Percentiles rank a stretch among this genome's conserved stretches.
Conservation (phyloP, 352 stramenopile species). For the Globisporangium spinosum region DNA sequence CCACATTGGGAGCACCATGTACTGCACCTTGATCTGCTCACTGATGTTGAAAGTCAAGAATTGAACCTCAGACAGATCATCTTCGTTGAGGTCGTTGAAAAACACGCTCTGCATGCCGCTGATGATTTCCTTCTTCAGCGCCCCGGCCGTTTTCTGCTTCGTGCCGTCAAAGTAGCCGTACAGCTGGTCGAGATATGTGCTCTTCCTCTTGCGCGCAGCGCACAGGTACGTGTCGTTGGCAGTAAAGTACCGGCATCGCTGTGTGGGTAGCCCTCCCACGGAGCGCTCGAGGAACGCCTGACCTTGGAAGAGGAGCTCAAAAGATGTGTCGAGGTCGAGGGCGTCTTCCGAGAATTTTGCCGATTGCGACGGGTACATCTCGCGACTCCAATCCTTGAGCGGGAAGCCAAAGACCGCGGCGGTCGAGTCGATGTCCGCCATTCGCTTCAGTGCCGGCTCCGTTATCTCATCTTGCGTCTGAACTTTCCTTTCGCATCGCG, state of each 20-base stretch:
- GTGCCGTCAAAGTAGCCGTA: slow-evolving; percentile 27
- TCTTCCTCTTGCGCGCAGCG: neutral
- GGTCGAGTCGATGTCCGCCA: slow-evolving; percentile 24
- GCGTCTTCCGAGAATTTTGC: slow-evolving; percentile 1
- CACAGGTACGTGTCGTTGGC: neutral
- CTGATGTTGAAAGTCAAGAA: slow-evolving; percentile 14
- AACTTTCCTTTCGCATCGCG: slow-evolving; percentile 2
- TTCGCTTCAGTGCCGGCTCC: slow-evolving; percentile 3
- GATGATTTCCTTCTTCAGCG: slow-evolving; percentile 14
- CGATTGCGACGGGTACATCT: slow-evolving; percentile 20
- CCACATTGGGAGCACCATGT: slow-evolving; percentile 12
- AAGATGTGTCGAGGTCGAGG: slow-evolving; percentile 18
- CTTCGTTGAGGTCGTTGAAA: slow-evolving; percentile 12
- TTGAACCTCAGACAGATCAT: neutral
- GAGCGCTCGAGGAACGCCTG: slow-evolving; percentile 23
- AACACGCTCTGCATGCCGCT: slow-evolving; percentile 14
- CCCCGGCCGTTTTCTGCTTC: slow-evolving; percentile 4
- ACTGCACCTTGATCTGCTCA: slow-evolving; percentile 16
- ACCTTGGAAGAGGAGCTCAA: slow-evolving; percentile 31
- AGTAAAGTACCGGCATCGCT: slow-evolving; percentile 14
- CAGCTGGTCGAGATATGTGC: slow-evolving; percentile 12
- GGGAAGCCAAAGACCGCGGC: slow-evolving; percentile 23
- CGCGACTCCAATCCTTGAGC: slow-evolving; percentile 24
- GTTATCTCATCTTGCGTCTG: neutral
- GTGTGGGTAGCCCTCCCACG: slow-evolving; percentile 10